A percentile compares a stretch with the other conserved stretches of the same genome.
Evolutionary conservation across 2,329 filamentous ascomycete genomes (phyloP).

Genomic region (Aspergillus hiratsukae): DNA sequence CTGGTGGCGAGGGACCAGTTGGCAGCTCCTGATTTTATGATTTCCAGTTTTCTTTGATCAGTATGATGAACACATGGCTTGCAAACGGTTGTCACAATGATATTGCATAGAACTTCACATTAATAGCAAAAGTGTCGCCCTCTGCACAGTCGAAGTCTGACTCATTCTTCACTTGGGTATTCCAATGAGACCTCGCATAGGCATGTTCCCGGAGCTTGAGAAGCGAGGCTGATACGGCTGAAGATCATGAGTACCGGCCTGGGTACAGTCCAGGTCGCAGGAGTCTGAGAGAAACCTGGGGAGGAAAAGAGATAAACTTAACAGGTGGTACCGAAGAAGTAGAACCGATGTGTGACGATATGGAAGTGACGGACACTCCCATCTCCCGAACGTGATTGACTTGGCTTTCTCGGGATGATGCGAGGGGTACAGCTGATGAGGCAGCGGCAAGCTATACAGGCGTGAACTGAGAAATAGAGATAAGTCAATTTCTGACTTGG

Average conservation of each 20-base stretch:
- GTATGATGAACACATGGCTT: conserved; percentile 11
- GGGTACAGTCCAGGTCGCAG: neutral
- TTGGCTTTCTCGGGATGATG: neutral
- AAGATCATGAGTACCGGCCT: neutral
- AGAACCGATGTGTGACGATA: neutral
- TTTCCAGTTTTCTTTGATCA: conserved; percentile 8
- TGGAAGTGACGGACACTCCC: neutral
- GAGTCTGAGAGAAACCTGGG: neutral
- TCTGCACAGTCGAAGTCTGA: neutral
- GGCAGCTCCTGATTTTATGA: conserved; percentile 23
- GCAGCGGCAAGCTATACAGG: neutral
- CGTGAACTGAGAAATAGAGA: neutral
- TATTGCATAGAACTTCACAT: conserved; percentile 15
- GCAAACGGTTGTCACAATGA: conserved; percentile 13
- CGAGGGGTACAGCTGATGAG: neutral
- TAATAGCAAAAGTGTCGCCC: conserved; percentile 2
- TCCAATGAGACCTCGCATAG: neutral
- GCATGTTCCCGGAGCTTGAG: neutral
- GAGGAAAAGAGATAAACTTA: neutral
- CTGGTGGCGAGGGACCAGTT: conserved; percentile 68
- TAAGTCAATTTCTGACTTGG: neutral
- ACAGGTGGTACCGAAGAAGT: neutral
- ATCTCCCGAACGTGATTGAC: neutral
- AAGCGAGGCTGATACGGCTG: neutral
- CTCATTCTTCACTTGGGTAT: neutral